Evolutionary conservation across 345 rosid genomes (phyloP).

Genomic region (Brassica cretica): DNA sequence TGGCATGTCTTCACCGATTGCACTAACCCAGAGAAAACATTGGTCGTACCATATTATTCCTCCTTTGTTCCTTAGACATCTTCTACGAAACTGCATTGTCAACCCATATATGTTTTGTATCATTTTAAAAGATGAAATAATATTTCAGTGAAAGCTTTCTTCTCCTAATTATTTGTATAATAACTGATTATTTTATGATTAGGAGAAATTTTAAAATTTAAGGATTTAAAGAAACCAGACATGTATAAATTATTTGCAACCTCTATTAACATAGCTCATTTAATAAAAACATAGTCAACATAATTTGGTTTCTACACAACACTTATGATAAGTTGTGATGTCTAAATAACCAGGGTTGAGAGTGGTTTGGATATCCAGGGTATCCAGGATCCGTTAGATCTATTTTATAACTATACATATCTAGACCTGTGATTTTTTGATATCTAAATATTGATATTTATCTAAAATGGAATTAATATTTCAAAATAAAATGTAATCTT

Average conservation of each 20-base stretch:
- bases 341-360: not conserved
- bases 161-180: not conserved
- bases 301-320: not conserved
- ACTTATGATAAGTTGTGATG: not conserved
- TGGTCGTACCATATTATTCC: not conserved
- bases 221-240: not conserved
- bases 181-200: not conserved
- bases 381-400: not conserved
- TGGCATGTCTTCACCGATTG: not conserved
- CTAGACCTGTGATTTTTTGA: not conserved
- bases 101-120: not conserved
- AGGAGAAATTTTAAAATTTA: not conserved
- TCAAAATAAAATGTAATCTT: not conserved
- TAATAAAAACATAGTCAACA: not conserved
- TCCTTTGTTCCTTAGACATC: not conserved
- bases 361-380: not conserved
- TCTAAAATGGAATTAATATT: not conserved
- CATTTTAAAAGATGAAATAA: not conserved
- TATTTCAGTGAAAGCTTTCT: not conserved
- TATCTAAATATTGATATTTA: not conserved
- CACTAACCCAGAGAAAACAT: not conserved
- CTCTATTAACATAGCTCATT: not conserved
- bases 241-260: not conserved
- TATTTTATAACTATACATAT: not conserved
- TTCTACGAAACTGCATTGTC: not conserved